Evolutionary conservation across 768 basidiomycete genomes (phyloP).

Genomic region (Leccinum broughii): DNA sequence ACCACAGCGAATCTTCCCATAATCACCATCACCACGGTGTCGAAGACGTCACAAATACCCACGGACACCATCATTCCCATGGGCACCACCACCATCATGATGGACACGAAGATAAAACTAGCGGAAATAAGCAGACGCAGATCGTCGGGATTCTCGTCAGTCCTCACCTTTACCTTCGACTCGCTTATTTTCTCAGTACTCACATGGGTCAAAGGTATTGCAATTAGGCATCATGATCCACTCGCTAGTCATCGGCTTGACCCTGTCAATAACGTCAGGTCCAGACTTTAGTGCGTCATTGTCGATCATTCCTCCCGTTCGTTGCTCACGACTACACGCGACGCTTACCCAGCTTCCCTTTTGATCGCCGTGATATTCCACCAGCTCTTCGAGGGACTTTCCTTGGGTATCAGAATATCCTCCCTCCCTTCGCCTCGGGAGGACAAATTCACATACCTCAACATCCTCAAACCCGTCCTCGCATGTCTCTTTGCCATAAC

Average conservation of each 20-base stretch:
- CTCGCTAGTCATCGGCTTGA: constrained; percentile 77
- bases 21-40: constrained; percentile 14
- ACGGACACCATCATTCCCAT: constrained; percentile 3
- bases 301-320: not conserved
- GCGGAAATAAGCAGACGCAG: constrained; percentile 58
- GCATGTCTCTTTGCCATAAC: constrained; percentile 70
- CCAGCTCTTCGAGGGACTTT: constrained; percentile 82
- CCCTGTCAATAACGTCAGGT: constrained; percentile 67
- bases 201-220: constrained; percentile 52
- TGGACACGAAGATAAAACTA: constrained; percentile 25
- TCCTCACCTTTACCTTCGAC: not conserved
- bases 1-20: constrained; percentile 1
- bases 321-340: constrained; percentile 1
- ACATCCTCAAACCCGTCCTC: constrained; percentile 51
- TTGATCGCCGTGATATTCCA: constrained; percentile 78
- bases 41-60: not conserved
- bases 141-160: constrained; percentile 72
- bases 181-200: not conserved
- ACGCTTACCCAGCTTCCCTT: constrained; percentile 53
- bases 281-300: constrained; percentile 64
- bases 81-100: not conserved
- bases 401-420: constrained; percentile 79
- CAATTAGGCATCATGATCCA: constrained; percentile 88
- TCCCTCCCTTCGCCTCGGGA: constrained; percentile 49
- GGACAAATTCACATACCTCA: constrained; percentile 21